Base-by-base conservation (phyloP, 75 land plant species). In the Sequoiadendron giganteum region DNA sequence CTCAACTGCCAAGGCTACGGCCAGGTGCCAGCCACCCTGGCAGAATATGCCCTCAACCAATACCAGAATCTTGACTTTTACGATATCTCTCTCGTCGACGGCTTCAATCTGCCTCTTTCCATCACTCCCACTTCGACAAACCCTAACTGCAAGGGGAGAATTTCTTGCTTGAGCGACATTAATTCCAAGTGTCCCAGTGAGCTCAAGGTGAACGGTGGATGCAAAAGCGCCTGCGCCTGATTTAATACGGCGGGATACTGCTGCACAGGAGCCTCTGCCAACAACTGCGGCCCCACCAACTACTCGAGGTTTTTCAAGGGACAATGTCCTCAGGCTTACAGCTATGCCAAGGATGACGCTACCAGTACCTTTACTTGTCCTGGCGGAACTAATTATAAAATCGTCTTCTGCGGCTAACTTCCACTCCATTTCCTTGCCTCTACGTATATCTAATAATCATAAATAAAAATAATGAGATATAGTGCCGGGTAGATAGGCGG, bases 321-420 rank as follows among this genome's bases (percentile, higher is more conserved):
- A 2, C 88, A 91, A 18, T 96, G 97, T 88, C 93, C 93, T 1
- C 86, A 88, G 25, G 93, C 97, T 6, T 95, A 94, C 86, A 95
- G 93, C 1, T 72, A 72, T n/a, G 76, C 76, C 76, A 72, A 42
- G 43, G 43, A 42, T 42, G 43, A 42, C 4, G 43, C 43, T 3
- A 42, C 43, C 43, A 42, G 43, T 3, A 42, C 43, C 43, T 42
- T 42, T 42, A 42, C 43, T 42, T 42, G 43, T 1, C 43, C 43
- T 42, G 4, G 43, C 43, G 43, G 43, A 42, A 42, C 43, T 3
- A 42, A 42, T 3, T 42, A 42, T 42, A 42, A 42, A 42, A 3
- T 42, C 4, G 43, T 42, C 43, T 42, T 42, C 43, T 42, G 43
- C 43, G 43, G 43, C 43, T 42, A 42, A 3, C 4, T 42, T 42